Evolutionary conservation across 768 basidiomycete species (phyloP).

Genomic region (Kwoniella dendrophila): DNA sequence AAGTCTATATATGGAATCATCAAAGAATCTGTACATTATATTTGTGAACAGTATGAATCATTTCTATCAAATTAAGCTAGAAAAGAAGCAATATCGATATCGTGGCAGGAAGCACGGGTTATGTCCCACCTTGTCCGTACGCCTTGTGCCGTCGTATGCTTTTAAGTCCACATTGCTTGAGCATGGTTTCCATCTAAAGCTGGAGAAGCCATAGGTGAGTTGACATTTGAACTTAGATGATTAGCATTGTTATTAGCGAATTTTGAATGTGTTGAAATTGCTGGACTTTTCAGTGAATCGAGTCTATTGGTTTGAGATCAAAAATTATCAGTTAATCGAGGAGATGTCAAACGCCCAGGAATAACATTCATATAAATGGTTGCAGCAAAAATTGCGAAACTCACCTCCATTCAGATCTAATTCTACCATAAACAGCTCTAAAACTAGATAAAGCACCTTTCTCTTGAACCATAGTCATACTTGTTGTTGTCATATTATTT

Average conservation of each 20-base stretch:
- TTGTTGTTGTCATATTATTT: conserved; percentile 59
- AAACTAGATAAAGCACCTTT: conserved; percentile 81
- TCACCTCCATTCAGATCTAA: conserved; percentile 71
- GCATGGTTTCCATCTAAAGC: conserved; percentile 19
- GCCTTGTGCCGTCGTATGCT: background rate
- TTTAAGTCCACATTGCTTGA: conserved; percentile 23
- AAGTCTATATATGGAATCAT: too few species aligned
- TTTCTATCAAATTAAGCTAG: too few species aligned
- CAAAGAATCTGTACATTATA: too few species aligned
- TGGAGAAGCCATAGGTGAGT: conserved; percentile 30
- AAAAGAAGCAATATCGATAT: too few species aligned
- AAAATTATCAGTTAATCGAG: too few species aligned
- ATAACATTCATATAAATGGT: too few species aligned
- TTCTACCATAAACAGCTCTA: conserved; percentile 68
- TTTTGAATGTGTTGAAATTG: conserved; percentile 25
- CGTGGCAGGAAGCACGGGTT: too few species aligned
- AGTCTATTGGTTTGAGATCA: too few species aligned
- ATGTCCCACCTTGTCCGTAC: background rate
- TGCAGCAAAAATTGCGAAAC: too few species aligned
- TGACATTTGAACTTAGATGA: background rate
- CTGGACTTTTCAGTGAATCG: conserved; percentile 39
- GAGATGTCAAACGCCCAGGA: too few species aligned
- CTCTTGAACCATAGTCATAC: conserved; percentile 74
- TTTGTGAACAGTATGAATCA: too few species aligned
- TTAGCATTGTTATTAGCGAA: conserved; percentile 12